Conservation (phyloP, 2,329 filamentous ascomycete species). For the Pseudonectria foliicola region DNA sequence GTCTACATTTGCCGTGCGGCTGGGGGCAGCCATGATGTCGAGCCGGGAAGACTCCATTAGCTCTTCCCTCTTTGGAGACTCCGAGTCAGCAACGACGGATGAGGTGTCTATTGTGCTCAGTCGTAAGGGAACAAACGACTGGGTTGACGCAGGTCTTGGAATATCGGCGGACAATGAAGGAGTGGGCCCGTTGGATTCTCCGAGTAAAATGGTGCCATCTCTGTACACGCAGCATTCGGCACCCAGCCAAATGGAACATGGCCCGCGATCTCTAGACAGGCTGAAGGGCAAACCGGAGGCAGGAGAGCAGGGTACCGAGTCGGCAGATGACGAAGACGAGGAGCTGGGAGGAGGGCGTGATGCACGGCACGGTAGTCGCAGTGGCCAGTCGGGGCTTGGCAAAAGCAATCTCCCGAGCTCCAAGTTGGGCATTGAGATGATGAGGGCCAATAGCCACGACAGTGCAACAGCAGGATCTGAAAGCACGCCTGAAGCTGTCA, state of each 20-base stretch:
- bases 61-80: slow-evolving; percentile 81
- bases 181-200: slow-evolving; percentile 24
- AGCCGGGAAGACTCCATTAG: slow-evolving; percentile 85
- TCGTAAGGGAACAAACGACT: slow-evolving; percentile 67
- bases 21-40: slow-evolving; percentile 72
- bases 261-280: slow-evolving; percentile 61
- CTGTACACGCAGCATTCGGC: slow-evolving; percentile 58
- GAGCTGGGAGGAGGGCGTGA: slow-evolving; percentile 57
- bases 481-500: slow-evolving; percentile 43
- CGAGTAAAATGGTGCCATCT: slow-evolving; percentile 40
- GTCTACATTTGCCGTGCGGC: slow-evolving; percentile 59
- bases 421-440: slow-evolving; percentile 94
- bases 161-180: slow-evolving; percentile 58
- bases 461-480: slow-evolving; percentile 56
- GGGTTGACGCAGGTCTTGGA: slow-evolving; percentile 71
- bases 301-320: slow-evolving; percentile 74
- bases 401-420: slow-evolving; percentile 64
- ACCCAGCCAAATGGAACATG: slow-evolving; percentile 51
- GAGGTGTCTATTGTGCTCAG: slow-evolving; percentile 71
- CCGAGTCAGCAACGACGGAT: slow-evolving; percentile 70
- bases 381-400: slow-evolving; percentile 29
- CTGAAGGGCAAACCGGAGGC: slow-evolving; percentile 68
- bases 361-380: slow-evolving; percentile 39
- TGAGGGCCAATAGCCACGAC: slow-evolving; percentile 91
- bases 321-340: slow-evolving; percentile 91